phyloP scores from a whole-genome alignment of 805 yeast species.

The Candida caryicola region DNA sequence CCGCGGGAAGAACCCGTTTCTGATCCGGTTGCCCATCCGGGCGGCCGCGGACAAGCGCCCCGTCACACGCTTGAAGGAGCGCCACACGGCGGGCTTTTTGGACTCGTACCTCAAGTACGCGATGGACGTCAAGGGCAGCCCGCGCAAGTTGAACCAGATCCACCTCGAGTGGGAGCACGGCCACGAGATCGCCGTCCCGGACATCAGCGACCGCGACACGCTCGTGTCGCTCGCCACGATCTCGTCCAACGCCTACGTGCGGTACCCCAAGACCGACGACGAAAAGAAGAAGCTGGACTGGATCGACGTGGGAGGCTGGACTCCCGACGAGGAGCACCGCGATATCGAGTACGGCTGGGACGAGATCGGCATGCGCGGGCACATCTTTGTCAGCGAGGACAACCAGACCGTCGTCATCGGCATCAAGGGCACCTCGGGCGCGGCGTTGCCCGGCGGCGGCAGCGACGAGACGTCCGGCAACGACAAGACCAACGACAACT shows the following conservation, averaged over 20 bases:
- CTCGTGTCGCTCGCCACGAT: constrained; percentile 73
- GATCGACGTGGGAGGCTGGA: constrained; percentile 66
- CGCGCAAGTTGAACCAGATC: constrained; percentile 33
- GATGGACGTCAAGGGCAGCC: constrained; percentile 38
- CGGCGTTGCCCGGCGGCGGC: constrained; percentile 51
- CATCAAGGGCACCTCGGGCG: constrained; percentile 90
- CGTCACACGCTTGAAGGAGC: constrained; percentile 29
- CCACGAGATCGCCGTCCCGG: constrained; percentile 58
- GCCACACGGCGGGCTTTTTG: constrained; percentile 56
- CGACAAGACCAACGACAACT: constrained; percentile 84
- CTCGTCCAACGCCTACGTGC: constrained; percentile 89
- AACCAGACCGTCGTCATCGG: constrained; percentile 68
- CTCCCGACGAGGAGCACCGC: constrained; percentile 53
- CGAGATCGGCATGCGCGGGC: constrained; percentile 83
- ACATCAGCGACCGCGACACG: constrained; percentile 71
- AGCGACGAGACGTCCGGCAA: constrained; percentile 67
- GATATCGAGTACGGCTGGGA: constrained; percentile 82
- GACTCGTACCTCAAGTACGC: constrained; percentile 66
- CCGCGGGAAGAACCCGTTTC: constrained; percentile 39
- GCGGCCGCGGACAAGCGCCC: constrained; percentile 15
- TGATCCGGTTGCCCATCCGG: constrained; percentile 29
- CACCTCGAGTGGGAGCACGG: constrained; percentile 63
- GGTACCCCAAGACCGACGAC: constrained; percentile 55
- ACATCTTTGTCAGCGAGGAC: constrained; percentile 67
- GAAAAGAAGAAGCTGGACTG: constrained; percentile 66